These are phyloP conservation scores for Wickerhamiella siamensis DNA, from an alignment of 805 yeast species.

Conservation along the genomic window DNA sequence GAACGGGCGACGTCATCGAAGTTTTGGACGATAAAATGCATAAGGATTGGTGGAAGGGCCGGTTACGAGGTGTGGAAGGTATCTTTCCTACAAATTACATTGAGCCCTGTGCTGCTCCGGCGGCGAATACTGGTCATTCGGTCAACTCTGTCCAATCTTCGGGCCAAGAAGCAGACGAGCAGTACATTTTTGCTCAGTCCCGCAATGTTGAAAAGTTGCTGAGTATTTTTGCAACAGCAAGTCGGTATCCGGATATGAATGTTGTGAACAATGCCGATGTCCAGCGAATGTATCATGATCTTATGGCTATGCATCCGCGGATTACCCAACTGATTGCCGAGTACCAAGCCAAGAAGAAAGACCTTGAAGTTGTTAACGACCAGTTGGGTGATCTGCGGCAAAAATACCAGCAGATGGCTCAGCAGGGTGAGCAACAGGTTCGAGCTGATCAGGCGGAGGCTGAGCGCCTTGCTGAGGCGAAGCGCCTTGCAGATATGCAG, in stretches of 20 bases:
- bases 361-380: constrained; percentile 53
- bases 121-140: too few species aligned
- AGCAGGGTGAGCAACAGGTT: constrained; percentile 27
- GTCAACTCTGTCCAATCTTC: background rate
- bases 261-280: constrained; percentile 48
- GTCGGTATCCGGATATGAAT: constrained; percentile 22
- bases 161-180: constrained; percentile 31
- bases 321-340: constrained; percentile 65
- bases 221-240: constrained; percentile 34
- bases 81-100: constrained; percentile 90
- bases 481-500: background rate
- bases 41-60: constrained; percentile 93
- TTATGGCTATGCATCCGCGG: constrained; percentile 59
- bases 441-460: background rate
- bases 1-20: constrained; percentile 73
- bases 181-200: constrained; percentile 36
- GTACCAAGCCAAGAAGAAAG: constrained; percentile 64
- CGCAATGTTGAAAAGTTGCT: constrained; percentile 58
- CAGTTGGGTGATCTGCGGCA: constrained; percentile 57
- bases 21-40: constrained; percentile 70
- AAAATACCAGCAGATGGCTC: constrained; percentile 55
- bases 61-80: constrained; percentile 66
- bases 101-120: background rate
- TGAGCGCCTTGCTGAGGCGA: background rate
- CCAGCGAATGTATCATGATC: constrained; percentile 55